phyloP scores from a whole-genome alignment of 345 rosid species.

The Reutealis trisperma region DNA sequence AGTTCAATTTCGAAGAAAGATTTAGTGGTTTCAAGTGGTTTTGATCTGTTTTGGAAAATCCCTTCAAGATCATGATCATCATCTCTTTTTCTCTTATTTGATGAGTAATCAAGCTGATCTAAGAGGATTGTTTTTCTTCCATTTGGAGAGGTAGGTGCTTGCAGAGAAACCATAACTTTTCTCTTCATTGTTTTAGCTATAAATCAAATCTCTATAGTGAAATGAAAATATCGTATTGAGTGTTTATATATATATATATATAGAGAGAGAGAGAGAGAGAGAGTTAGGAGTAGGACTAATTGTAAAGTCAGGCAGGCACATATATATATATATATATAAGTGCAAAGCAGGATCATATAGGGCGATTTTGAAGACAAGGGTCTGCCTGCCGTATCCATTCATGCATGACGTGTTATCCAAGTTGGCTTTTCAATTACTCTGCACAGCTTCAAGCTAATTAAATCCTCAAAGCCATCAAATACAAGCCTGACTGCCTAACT shows the following conservation, averaged over 20 bases:
- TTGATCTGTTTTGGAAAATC: constrained; percentile 28
- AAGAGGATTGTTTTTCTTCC: constrained; percentile 20
- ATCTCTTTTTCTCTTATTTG: constrained; percentile 59
- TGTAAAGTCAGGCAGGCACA: constrained; percentile 11
- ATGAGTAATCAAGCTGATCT: constrained; percentile 33
- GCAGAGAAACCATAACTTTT: constrained; percentile 47
- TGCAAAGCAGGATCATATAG: constrained; percentile 32
- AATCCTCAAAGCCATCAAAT: constrained; percentile 16
- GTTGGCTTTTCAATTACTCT: constrained; percentile 40
- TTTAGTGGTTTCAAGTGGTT: constrained; percentile 18
- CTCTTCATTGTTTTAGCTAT: no score
- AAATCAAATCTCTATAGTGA: constrained; percentile 21
- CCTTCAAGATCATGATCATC: constrained; percentile 26
- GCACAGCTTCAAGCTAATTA: constrained; percentile 29
- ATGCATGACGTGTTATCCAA: constrained; percentile 60
- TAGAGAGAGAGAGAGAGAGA: neutral
- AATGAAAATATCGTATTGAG: constrained; percentile 2
- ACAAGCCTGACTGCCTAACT: constrained; percentile 32
- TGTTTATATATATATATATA: constrained; percentile 26
- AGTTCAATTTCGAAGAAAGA: constrained; percentile 43
- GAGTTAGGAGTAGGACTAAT: constrained; percentile 10
- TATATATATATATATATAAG: constrained; percentile 20
- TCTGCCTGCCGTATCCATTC: neutral
- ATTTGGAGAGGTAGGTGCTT: constrained; percentile 38
- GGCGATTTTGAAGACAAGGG: constrained; percentile 23